Base-by-base conservation (phyloP, 2,329 filamentous ascomycete genomes). In the Fusarium odoratissimum region DNA sequence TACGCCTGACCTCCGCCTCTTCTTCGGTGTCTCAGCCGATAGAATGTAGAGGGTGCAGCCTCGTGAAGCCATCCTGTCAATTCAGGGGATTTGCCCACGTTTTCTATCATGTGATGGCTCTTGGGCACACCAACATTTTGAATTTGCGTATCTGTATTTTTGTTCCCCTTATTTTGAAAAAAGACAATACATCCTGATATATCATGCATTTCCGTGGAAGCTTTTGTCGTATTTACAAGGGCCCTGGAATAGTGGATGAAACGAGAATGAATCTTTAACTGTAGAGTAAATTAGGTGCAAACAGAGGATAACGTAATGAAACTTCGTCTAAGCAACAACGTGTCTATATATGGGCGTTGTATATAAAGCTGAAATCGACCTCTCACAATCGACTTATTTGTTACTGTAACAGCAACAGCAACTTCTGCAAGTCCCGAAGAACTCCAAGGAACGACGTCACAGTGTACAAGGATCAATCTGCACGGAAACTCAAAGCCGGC, bases 11-110 rank as follows among this genome's bases (percentile, higher is more conserved):
- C 61, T 71, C 68, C 46, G 68, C 40, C 51, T 46, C 44, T 58
- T 40, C 25, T 58, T 31, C 23, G 25, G 8, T 73, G 71, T 71
- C 71, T 74, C 71, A 74, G 69, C 56, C 42, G 40, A 35, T 40
- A 35, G 25, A 44, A 25, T 49, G 59, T 55, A 56, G 55, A 68
- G 67, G 71, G 37, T 68, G 71, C 55, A 45, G 35, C 52, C 46
- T 67, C 21, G 44, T 64, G 67, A 71, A 46, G 42, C 37, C 46
- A 49, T 59, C 71, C 71, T 73, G 67, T 73, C 67, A 71, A 68
- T 73, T 68, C 71, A 73, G 71, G 71, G 67, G 62, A 72, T 74
- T 68, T 71, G 55, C 71, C 71, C 71, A 73, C 71, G 71, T 73
- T 73, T 52, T 58, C 48, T 38, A 48, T 74, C 67, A 64, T 60